Evolutionary conservation across 2,329 filamentous ascomycete species (phyloP), one percentile per base, ranked within the genome.

Genomic region (Cladophialophora bantiana): DNA sequence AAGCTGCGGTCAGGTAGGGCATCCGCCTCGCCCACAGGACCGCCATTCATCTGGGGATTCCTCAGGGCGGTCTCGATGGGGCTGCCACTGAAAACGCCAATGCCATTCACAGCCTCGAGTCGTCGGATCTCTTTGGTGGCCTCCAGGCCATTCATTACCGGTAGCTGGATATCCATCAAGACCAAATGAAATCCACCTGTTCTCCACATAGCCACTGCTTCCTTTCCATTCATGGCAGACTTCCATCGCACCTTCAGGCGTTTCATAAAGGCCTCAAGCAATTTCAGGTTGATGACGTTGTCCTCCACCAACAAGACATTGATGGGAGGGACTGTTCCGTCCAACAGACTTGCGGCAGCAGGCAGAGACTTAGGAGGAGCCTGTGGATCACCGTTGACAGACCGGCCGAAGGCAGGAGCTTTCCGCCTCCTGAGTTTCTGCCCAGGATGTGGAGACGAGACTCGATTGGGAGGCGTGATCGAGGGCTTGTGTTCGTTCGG

Each of bases 261-360:
- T 81, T 97, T 97, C 84, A 98, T 94, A 75, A 99, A 96, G 0
- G 94, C 93, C 76, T 97, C 94, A 40, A 99, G 83, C 9, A 99
- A 88, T 75, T 93, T 92, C 72, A 98, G 83, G 76, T 98, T 99
- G 84, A 99, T 98, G 70, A 95, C 93, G 78, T 99, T 99, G 81
- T 99, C 95, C 81, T 99, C 95, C 13, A 99, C 95, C 68, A 99
- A 97, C 52, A 99, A 84, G 7, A 98, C 94, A 73, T 96, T 98
- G 81, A 99, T 98, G 1, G 95, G 94, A 7, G 95, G 95, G 0
- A 98, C 93, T 1, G 89, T 89, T 62, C 89, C 90, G 72, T 94
- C 93, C 34, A 96, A 85, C 73, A 92, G 84, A 35, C 87, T 89
- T 3, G 89, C 83, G 32, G 67, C 90, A 75, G 74, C 76, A 7